Conservation (phyloP, 371 early-diverging fungal genomes). For the Zopfochytrium polystomum region DNA sequence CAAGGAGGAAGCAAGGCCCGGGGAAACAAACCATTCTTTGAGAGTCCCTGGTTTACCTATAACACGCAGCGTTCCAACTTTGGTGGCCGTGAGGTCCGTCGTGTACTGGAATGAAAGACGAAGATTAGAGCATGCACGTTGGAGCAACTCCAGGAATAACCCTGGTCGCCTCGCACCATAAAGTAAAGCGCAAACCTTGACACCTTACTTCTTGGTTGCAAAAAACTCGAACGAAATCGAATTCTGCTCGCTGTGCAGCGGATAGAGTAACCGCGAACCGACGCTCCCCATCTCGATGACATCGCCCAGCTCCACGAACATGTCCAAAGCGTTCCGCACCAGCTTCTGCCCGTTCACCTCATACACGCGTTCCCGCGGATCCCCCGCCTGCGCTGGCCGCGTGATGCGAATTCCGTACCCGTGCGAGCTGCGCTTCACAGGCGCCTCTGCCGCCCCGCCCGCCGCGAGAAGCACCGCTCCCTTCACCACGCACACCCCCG, state of each 20-base stretch:
- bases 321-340: constrained; percentile 1
- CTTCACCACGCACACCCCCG: no score
- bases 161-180: neutral
- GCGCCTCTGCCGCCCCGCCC: no score
- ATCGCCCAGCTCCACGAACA: constrained; percentile 4
- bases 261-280: constrained; percentile 3
- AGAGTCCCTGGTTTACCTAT: neutral
- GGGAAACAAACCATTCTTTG: neutral
- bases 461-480: no score
- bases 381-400: neutral
- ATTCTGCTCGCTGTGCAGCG: neutral
- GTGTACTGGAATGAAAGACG: no score
- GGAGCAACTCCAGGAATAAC: no score
- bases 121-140: neutral
- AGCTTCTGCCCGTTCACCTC: neutral
- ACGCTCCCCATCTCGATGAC: neutral
- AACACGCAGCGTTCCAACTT: neutral
- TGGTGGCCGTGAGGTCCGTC: neutral
- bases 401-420: constrained; percentile 5
- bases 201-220: neutral
- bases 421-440: neutral
- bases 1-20: neutral
- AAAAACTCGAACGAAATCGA: constrained; percentile 8
- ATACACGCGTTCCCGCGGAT: neutral
- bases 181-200: neutral